Evolutionary conservation across 2,329 filamentous ascomycete genomes (phyloP).

Genomic region (Dryadomyces quercus-mongolicae): DNA sequence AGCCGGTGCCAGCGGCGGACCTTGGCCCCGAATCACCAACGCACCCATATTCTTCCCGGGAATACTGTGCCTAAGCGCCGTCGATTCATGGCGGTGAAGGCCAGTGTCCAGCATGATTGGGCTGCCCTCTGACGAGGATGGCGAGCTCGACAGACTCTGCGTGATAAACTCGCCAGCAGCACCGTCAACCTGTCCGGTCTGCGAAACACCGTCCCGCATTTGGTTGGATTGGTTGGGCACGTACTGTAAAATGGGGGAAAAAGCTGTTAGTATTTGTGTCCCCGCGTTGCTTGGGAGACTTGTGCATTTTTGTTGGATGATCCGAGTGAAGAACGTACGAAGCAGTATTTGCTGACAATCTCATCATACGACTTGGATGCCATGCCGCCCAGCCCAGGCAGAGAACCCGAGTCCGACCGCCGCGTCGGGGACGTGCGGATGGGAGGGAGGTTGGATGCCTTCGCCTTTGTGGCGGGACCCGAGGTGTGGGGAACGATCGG

Average conservation of each 20-base stretch:
- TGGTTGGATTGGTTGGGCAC: slow-evolving; percentile 46
- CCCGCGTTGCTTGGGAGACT: slow-evolving; percentile 19
- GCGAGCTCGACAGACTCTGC: slow-evolving; percentile 22
- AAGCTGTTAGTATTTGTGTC: slow-evolving; percentile 6
- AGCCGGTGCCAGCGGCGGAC: background rate
- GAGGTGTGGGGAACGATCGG: slow-evolving; percentile 4
- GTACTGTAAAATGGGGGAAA: slow-evolving; percentile 33
- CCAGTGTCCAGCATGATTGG: slow-evolving; percentile 19
- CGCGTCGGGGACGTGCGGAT: background rate
- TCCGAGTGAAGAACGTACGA: slow-evolving; percentile 64
- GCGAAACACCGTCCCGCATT: slow-evolving; percentile 33
- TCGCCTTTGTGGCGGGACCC: slow-evolving; percentile 1
- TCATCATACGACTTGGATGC: slow-evolving; percentile 90
- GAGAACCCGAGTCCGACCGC: slow-evolving; percentile 12
- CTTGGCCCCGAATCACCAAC: background rate
- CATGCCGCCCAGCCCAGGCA: slow-evolving; percentile 37
- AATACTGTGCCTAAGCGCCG: slow-evolving; percentile 30
- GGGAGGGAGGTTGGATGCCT: background rate
- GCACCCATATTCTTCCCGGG: slow-evolving; percentile 16
- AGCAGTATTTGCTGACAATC: slow-evolving; percentile 97
- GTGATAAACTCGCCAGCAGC: slow-evolving; percentile 22
- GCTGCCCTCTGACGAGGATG: slow-evolving; percentile 23
- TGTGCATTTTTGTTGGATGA: slow-evolving; percentile 9
- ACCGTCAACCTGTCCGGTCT: slow-evolving; percentile 30
- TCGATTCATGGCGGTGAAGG: slow-evolving; percentile 19